phyloP scores from a whole-genome alignment of 1,284 basidiomycete species.

The Mycena citricolor region DNA sequence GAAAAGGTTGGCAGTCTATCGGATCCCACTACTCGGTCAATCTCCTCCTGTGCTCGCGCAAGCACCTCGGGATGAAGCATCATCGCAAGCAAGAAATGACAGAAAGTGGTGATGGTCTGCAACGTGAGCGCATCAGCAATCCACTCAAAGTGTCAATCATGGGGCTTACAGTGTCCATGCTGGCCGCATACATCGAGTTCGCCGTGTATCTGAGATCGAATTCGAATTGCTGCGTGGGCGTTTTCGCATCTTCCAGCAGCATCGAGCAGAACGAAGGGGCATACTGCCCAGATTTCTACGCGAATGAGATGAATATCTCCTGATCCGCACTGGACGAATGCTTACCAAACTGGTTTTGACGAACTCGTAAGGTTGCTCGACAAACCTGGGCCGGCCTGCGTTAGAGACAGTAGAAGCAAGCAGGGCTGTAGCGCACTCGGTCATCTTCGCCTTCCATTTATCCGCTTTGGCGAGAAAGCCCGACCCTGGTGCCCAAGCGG shows the following conservation, averaged over 20 bases:
- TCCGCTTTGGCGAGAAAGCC: slow-evolving; percentile 54
- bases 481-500: slow-evolving; percentile 46
- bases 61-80: slow-evolving; percentile 50
- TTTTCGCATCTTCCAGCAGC: slow-evolving; percentile 47
- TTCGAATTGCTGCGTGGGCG: slow-evolving; percentile 43
- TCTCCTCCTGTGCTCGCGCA: slow-evolving; percentile 52
- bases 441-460: slow-evolving; percentile 64
- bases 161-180: slow-evolving; percentile 57
- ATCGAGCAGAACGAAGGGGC: slow-evolving; percentile 63
- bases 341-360: slow-evolving; percentile 58
- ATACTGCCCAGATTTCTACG: slow-evolving; percentile 52
- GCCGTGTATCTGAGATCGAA: slow-evolving; percentile 71
- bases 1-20: slow-evolving; percentile 51
- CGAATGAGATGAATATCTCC: background rate
- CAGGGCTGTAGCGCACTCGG: slow-evolving; percentile 39
- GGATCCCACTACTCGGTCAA: slow-evolving; percentile 50
- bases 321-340: slow-evolving; percentile 9
- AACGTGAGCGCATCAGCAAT: background rate
- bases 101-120: slow-evolving; percentile 48
- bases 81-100: slow-evolving; percentile 63
- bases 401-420: background rate
- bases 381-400: slow-evolving; percentile 33
- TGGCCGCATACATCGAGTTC: slow-evolving; percentile 70
- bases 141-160: slow-evolving; percentile 3
- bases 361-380: slow-evolving; percentile 61